Percentiles rank a stretch among this genome's conserved stretches.
phyloP scores from a whole-genome alignment of 2,329 filamentous ascomycete species.

The Lachnellula occidentalis region DNA sequence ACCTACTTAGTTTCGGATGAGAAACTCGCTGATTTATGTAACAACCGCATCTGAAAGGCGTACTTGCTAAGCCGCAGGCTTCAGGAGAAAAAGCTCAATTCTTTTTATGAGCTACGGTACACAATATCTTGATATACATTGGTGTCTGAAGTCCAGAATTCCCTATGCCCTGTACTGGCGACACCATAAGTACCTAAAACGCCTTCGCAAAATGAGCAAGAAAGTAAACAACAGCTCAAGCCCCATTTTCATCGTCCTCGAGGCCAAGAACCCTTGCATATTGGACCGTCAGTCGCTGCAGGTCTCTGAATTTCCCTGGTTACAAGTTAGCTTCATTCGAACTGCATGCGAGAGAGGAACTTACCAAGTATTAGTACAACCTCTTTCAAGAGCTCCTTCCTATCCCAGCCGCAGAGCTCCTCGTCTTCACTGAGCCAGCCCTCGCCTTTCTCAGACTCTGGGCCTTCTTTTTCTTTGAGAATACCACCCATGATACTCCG shows the following conservation, averaged over 20 bases:
- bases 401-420: conserved; percentile 84
- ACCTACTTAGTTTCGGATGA: too few relatives aligned
- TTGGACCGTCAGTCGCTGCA: conserved; percentile 90
- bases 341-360: conserved; percentile 24
- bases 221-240: conserved; percentile 5
- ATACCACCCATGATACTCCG: conserved; percentile 73
- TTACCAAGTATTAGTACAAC: conserved; percentile 89
- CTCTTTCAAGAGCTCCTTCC: conserved; percentile 80
- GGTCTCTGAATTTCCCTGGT: conserved; percentile 85
- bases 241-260: conserved; percentile 27
- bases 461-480: conserved; percentile 50
- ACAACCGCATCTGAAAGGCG: too few relatives aligned
- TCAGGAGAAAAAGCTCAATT: not conserved
- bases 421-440: conserved; percentile 65
- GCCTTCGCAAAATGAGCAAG: conserved; percentile 17
- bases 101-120: not conserved
- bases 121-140: not conserved
- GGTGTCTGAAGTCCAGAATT: not conserved
- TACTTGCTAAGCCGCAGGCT: too few relatives aligned
- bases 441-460: conserved; percentile 38
- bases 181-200: conserved; percentile 21
- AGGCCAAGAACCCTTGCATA: conserved; percentile 80
- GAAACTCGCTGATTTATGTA: too few relatives aligned
- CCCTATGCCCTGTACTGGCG: conserved; percentile 3
- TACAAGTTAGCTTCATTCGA: conserved; percentile 11